Conservation (phyloP, 2,329 filamentous ascomycete species). For the Cladophialophora bantiana region DNA sequence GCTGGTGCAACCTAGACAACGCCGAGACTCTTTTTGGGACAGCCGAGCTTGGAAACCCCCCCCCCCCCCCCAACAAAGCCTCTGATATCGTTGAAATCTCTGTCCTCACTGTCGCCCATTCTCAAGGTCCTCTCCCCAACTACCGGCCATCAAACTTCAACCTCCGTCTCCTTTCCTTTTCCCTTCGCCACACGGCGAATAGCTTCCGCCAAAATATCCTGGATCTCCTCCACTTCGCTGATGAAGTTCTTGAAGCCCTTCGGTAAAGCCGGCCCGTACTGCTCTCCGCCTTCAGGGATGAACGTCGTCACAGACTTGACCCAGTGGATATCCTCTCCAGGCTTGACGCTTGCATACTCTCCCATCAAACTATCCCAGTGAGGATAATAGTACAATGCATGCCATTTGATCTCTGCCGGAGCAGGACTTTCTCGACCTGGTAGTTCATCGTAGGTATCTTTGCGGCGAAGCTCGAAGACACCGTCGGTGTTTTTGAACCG, state of each 20-base stretch:
- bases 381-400: conserved; percentile 42
- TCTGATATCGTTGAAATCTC: not conserved
- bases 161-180: not conserved
- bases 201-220: conserved; percentile 44
- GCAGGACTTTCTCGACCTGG: conserved; percentile 11
- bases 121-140: conserved; percentile 3
- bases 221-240: conserved; percentile 45
- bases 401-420: conserved; percentile 43
- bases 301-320: conserved; percentile 45
- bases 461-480: conserved; percentile 53
- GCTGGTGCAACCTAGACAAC: no score
- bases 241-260: conserved; percentile 49
- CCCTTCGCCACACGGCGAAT: conserved; percentile 26
- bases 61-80: no score
- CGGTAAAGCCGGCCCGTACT: conserved; percentile 31
- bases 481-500: conserved; percentile 50
- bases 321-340: conserved; percentile 48
- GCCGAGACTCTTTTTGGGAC: not conserved
- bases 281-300: conserved; percentile 44
- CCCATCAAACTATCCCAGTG: conserved; percentile 53
- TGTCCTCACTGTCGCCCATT: not conserved
- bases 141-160: not conserved
- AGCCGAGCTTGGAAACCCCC: no score
- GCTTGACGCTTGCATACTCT: conserved; percentile 45
- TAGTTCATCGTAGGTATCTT: conserved; percentile 44